Evolutionary conservation across 768 basidiomycete species (phyloP).

Genomic region (Termitomyces sp.): DNA sequence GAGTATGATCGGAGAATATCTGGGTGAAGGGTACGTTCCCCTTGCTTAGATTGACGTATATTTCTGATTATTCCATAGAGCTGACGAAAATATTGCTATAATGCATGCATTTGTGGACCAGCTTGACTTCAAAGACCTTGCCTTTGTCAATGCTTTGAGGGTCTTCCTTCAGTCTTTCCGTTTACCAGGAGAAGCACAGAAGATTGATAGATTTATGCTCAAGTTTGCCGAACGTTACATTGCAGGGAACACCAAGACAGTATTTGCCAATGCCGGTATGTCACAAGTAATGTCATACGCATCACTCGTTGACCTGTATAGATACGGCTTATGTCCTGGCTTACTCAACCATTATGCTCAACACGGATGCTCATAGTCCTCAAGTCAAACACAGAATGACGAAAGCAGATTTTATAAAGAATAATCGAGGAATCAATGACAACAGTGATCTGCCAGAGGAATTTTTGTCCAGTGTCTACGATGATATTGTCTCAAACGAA

Average conservation of each 20-base stretch:
- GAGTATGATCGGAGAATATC: constrained; percentile 94
- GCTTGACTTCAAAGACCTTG: constrained; percentile 77
- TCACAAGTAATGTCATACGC: constrained; percentile 1
- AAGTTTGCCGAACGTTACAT: constrained; percentile 98
- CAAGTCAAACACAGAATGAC: constrained; percentile 95
- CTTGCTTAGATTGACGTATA: not conserved
- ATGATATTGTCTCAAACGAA: constrained; percentile 89
- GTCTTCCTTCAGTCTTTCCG: constrained; percentile 93
- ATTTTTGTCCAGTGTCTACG: constrained; percentile 71
- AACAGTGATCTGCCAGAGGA: constrained; percentile 86
- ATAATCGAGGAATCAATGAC: constrained; percentile 97
- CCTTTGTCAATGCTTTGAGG: constrained; percentile 88
- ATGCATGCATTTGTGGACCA: constrained; percentile 98
- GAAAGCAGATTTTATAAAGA: constrained; percentile 85
- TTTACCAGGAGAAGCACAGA: constrained; percentile 94
- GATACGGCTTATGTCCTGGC: constrained; percentile 94
- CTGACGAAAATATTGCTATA: constrained; percentile 82
- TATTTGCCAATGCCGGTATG: constrained; percentile 92
- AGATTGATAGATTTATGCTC: constrained; percentile 98
- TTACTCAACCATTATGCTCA: constrained; percentile 93
- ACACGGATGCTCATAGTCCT: constrained; percentile 96
- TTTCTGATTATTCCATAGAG: constrained; percentile 42
- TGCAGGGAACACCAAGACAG: constrained; percentile 76
- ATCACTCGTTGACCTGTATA: constrained; percentile 22
- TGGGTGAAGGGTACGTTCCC: constrained; percentile 85